Evolutionary conservation across 768 basidiomycete species (phyloP), one percentile per base, ranked within the genome.

Genomic region (Lepiota venenata): DNA sequence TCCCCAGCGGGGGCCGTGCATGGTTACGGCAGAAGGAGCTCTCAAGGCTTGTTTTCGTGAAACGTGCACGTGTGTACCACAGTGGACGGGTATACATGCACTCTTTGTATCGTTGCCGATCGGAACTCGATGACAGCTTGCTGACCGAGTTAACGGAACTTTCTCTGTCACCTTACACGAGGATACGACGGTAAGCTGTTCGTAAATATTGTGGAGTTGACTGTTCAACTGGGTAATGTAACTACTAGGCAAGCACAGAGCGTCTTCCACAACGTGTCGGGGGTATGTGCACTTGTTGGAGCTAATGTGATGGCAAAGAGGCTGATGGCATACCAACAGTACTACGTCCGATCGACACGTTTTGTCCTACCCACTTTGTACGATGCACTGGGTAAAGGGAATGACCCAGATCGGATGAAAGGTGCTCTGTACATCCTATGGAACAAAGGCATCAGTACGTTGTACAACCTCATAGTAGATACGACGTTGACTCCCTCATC

Each of bases 401-500:
- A 81, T 54, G 92, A 95, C 63, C 88, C 93, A 9, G 94, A 98
- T 68, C 79, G 88, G 21, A 95, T 97, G 85, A 98, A 98, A 71
- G 96, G 96, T 7, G 93, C 92, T 15, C 73, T 96, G 38, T 94
- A 93, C 65, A 76, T 90, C 16, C 69, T 91, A 9, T 83, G 83
- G 72, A 84, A 86, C 61, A 88, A 87, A 67, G 84, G 81, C 27
- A 84, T 77, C 50, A 78, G 87, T 87, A 57, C 41, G 80, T 59
- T 51, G 2, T 56, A 43, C 44, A 6, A 39, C 37, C 50, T 32
- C 51, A 40, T 20, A 35, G 10, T 29, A 20, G 57, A 54, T 12
- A 46, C 27, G 21, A 12, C 47, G 21, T 54, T 41, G 39, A 39
- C 45, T 58, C 44, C 52, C 47, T 46, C 22, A 0, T 1, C 38